A percentile compares a stretch with the other conserved stretches of the same genome.
These are phyloP conservation scores for Solidago caesia DNA, from an alignment of 129 eudicot species.

Conservation along the genomic window DNA sequence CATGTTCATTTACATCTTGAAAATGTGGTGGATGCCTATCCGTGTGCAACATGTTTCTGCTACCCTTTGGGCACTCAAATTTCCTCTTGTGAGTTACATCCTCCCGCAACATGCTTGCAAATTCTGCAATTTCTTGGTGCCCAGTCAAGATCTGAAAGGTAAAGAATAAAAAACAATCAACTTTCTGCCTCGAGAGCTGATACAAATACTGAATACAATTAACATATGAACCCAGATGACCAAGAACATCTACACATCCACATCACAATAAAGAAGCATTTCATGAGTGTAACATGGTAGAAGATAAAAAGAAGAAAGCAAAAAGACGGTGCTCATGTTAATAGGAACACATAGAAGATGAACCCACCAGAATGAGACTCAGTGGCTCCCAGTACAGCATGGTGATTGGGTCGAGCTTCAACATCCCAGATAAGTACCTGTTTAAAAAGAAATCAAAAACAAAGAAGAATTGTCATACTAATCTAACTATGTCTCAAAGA, in stretches of 20 bases:
- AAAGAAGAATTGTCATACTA: neutral
- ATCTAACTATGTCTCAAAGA: neutral
- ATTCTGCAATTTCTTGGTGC: conserved; percentile 86
- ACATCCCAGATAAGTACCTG: conserved; percentile 97
- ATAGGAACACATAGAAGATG: neutral
- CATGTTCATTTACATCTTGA: too few relatives aligned
- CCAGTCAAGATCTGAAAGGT: conserved; percentile 75
- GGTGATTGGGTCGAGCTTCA: conserved; percentile 85
- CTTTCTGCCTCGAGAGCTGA: conserved; percentile 8
- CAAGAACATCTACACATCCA: too few relatives aligned
- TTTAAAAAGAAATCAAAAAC: neutral
- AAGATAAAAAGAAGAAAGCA: neutral
- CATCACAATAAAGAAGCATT: too few relatives aligned
- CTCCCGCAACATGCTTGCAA: too few relatives aligned
- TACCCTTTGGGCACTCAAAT: neutral
- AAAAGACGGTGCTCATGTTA: neutral
- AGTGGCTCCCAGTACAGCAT: conserved; percentile 66
- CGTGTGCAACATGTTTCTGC: neutral
- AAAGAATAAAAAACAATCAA: conserved; percentile 20
- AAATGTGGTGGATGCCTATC: too few relatives aligned
- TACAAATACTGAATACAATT: neutral
- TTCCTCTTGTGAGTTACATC: too few relatives aligned
- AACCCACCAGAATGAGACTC: conserved; percentile 68
- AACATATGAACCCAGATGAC: neutral
- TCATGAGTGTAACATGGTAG: neutral